Evolutionary conservation across 1,284 basidiomycete species (phyloP).

Genomic region (Blastosporella zonata): DNA sequence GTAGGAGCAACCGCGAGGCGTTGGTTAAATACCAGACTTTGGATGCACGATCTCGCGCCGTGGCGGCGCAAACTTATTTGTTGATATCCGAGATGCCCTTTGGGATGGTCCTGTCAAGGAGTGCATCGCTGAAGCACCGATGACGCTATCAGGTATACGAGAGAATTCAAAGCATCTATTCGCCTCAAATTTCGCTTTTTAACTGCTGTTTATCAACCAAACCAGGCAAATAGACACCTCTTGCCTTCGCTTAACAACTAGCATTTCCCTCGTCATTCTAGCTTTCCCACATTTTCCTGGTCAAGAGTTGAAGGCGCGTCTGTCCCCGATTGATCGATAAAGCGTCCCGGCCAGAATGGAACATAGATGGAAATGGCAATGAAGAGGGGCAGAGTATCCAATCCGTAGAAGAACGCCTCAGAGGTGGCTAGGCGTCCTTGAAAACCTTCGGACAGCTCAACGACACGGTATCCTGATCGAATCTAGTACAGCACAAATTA

Average conservation of each 20-base stretch:
- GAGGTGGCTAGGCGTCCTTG: slow-evolving; percentile 57
- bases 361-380: slow-evolving; percentile 56
- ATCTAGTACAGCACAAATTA: slow-evolving; percentile 37
- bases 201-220: not conserved
- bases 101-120: not conserved
- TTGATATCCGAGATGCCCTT: not conserved
- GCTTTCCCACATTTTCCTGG: not conserved
- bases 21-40: not conserved
- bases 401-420: slow-evolving; percentile 61
- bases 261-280: not conserved
- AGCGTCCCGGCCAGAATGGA: slow-evolving; percentile 60
- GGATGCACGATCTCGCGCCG: too few relatives aligned
- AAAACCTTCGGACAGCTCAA: slow-evolving; percentile 66
- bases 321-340: slow-evolving; percentile 31
- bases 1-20: not conserved
- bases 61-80: not conserved
- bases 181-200: not conserved
- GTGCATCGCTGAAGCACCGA: not conserved
- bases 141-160: slow-evolving; percentile 24
- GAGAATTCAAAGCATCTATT: slow-evolving; percentile 24
- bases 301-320: not conserved
- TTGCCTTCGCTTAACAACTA: not conserved
- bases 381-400: slow-evolving; percentile 66
- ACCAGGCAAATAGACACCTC: not conserved
- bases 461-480: slow-evolving; percentile 65